Evolutionary conservation across 1,284 basidiomycete genomes (phyloP).

Genomic region (Rhodotorula sp.): DNA sequence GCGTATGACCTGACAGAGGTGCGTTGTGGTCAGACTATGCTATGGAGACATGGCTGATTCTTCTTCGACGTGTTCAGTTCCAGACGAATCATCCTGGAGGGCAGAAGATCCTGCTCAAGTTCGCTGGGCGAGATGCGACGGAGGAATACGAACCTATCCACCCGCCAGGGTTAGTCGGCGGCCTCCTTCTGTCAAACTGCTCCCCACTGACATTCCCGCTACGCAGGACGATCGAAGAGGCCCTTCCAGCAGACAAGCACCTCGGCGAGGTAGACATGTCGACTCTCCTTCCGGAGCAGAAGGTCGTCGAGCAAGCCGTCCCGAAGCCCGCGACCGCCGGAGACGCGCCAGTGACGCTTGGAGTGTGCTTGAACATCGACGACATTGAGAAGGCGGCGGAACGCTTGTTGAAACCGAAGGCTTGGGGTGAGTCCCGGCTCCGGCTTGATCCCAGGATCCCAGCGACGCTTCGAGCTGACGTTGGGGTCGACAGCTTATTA

Average conservation of each 20-base stretch:
- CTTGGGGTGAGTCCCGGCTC: slow-evolving; percentile 27
- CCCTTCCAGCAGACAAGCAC: slow-evolving; percentile 36
- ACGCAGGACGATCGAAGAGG: slow-evolving; percentile 36
- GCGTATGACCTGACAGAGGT: slow-evolving; percentile 27
- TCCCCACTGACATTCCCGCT: background rate
- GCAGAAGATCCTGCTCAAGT: slow-evolving; percentile 35
- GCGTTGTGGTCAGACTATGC: background rate
- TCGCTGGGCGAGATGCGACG: slow-evolving; percentile 42
- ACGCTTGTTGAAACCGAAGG: slow-evolving; percentile 34
- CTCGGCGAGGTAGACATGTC: slow-evolving; percentile 39
- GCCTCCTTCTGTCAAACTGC: background rate
- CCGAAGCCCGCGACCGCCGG: background rate
- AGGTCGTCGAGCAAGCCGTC: slow-evolving; percentile 7
- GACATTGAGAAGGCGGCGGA: slow-evolving; percentile 39
- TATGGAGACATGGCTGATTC: background rate
- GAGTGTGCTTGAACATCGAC: slow-evolving; percentile 39
- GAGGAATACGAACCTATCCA: slow-evolving; percentile 36
- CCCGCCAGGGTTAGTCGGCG: slow-evolving; percentile 2
- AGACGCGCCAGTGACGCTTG: slow-evolving; percentile 6
- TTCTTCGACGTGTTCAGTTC: background rate
- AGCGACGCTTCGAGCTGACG: background rate
- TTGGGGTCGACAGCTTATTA: slow-evolving; percentile 62
- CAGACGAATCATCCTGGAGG: slow-evolving; percentile 37
- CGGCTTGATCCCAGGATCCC: background rate
- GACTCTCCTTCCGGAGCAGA: slow-evolving; percentile 20